Base-by-base conservation (phyloP, 1,139 yeast genomes). In the Kluyveromyces marxianus region DNA sequence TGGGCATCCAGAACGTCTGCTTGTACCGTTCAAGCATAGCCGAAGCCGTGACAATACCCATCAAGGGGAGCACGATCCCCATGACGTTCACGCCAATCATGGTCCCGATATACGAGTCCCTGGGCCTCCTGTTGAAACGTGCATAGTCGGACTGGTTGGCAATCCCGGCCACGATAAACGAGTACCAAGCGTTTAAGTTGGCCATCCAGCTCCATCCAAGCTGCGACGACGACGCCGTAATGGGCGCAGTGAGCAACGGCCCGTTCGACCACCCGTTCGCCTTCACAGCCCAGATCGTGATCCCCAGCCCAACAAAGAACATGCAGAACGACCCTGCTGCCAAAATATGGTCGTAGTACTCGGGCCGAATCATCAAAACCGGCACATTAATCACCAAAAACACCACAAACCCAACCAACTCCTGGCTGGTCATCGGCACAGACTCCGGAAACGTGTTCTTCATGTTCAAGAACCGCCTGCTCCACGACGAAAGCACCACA, bases 81-180 rank as follows among this genome's bases (percentile, higher is more conserved):
- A 63, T 53, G 25, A 64, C 48, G 46, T 58, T 57, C 41, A 63
- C 56, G 44, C 66, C 58, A 35, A 63, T 47, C 47, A 61, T 39
- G 38, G 58, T 50, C 50, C 68, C 64, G 44, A 47, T 25, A 29
- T 51, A 38, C 1, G 59, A 50, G 39, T 57, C 53, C 40, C 50
- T 54, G 30, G 50, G 52, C 28, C 56, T 46, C 25, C 52, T 50
- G 29, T 67, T 64, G 57, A 71, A 73, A 48, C 77, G 58, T 3
- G 76, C 61, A 51, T 60, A 73, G 53, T 74, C 77, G 35, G 71
- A 57, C 50, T 70, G 72, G 54, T 73, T 72, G 30, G 75, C 62
- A 29, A 69, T 58, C 46, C 65, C 72, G 1, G 73, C 65, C 14
- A 70, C 59, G n/a, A 69, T 44, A 25, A 62, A 57, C 25, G 68